phyloP scores from a whole-genome alignment of 2,329 filamentous ascomycete genomes.

The Pseudohalonectria lignicola region DNA sequence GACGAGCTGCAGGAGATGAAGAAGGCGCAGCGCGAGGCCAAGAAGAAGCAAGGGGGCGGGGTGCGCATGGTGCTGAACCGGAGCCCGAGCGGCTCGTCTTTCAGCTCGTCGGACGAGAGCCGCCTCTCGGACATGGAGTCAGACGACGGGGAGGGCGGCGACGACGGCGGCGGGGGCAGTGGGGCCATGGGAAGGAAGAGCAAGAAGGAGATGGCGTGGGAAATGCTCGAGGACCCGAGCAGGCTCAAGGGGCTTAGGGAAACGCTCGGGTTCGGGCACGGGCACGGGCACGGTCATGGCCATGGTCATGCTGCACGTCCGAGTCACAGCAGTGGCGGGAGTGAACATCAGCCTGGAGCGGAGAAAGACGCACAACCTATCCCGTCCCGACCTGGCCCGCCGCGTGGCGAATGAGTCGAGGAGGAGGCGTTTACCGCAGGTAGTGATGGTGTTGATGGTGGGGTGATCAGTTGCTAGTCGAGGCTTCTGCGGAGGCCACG shows the following conservation, averaged over 20 bases:
- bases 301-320: no score
- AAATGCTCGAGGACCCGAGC: constrained; percentile 37
- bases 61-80: constrained; percentile 46
- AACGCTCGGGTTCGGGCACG: no score
- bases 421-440: no score
- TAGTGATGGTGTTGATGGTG: no score
- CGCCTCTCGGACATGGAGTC: constrained; percentile 34
- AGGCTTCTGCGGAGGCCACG: no score
- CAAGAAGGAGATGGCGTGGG: constrained; percentile 39
- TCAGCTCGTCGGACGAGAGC: constrained; percentile 42
- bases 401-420: no score
- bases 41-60: constrained; percentile 48
- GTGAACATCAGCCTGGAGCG: no score
- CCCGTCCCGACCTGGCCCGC: no score
- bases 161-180: neutral
- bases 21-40: constrained; percentile 59
- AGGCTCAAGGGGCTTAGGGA: constrained; percentile 23
- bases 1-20: constrained; percentile 66
- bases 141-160: constrained; percentile 16
- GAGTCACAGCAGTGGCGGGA: no score
- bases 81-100: constrained; percentile 33
- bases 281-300: no score
- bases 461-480: no score
- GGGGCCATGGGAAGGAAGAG: constrained; percentile 23
- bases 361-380: no score